These are phyloP conservation scores for Aureobasidium sp. DNA, from an alignment of 2,329 filamentous ascomycete genomes.

Conservation along the genomic window DNA sequence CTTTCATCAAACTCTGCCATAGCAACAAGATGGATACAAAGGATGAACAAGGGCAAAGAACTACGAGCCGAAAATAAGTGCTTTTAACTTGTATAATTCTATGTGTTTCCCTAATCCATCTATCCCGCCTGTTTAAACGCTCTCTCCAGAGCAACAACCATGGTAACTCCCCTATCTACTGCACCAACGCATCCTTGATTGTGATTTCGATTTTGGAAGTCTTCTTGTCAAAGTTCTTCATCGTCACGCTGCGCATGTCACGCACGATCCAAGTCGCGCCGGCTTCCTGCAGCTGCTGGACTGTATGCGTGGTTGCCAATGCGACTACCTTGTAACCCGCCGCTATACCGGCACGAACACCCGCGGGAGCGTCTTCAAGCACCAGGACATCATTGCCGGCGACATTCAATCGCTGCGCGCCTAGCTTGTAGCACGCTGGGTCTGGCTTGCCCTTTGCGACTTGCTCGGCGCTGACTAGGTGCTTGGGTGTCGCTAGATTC, in stretches of 20 bases:
- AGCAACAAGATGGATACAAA: neutral
- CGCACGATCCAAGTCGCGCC: conserved; percentile 79
- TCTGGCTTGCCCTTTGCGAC: conserved; percentile 42
- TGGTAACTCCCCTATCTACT: conserved; percentile 6
- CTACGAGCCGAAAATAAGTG: neutral
- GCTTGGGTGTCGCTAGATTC: conserved; percentile 37
- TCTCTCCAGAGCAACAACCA: neutral
- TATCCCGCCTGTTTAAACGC: neutral
- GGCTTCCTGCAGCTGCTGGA: conserved; percentile 61
- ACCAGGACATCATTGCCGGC: conserved; percentile 51
- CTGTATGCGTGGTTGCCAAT: conserved; percentile 74
- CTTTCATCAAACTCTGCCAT: conserved; percentile 1
- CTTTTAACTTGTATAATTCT: neutral
- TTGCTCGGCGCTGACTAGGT: conserved; percentile 42
- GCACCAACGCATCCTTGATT: conserved; percentile 52
- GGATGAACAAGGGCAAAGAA: neutral
- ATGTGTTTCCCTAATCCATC: neutral
- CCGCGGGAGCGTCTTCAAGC: conserved; percentile 81
- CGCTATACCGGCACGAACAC: conserved; percentile 72
- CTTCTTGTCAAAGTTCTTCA: conserved; percentile 47
- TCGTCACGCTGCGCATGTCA: conserved; percentile 65
- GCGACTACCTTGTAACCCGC: conserved; percentile 80
- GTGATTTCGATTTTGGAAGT: conserved; percentile 58
- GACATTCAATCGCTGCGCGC: conserved; percentile 32
- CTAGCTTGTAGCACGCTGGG: conserved; percentile 40